Evolutionary conservation across 2,329 filamentous ascomycete species (phyloP).

Genomic region (Aquanectria penicillioides): DNA sequence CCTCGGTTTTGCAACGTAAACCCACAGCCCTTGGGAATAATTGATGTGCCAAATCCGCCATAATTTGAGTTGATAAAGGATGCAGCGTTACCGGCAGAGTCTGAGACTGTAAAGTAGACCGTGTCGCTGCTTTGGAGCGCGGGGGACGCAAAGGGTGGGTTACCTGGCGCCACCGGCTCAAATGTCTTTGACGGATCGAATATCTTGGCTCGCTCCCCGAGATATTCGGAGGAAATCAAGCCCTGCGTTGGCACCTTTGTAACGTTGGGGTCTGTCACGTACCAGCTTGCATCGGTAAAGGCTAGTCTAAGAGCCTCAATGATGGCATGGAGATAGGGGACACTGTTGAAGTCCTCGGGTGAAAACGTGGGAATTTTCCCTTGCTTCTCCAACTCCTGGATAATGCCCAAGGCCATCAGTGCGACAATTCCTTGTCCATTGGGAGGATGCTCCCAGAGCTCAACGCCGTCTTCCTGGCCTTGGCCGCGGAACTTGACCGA

Average conservation of each 20-base stretch:
- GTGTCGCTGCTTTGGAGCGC: constrained; percentile 90
- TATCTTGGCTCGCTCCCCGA: constrained; percentile 72
- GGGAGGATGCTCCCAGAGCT: constrained; percentile 96
- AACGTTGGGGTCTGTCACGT: constrained; percentile 83
- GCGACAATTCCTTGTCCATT: constrained; percentile 97
- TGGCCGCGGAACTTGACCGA: constrained; percentile 82
- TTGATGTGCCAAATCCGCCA: constrained; percentile 85
- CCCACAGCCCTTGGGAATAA: constrained; percentile 86
- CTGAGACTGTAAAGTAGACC: constrained; percentile 90
- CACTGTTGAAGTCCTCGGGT: constrained; percentile 80
- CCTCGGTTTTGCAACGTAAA: constrained; percentile 96
- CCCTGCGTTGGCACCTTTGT: constrained; percentile 74
- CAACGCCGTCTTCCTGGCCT: constrained; percentile 59
- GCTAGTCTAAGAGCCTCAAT: constrained; percentile 89
- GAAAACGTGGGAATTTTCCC: constrained; percentile 79
- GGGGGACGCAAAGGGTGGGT: constrained; percentile 65
- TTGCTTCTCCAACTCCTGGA: constrained; percentile 83
- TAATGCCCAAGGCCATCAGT: constrained; percentile 90
- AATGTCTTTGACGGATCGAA: constrained; percentile 70
- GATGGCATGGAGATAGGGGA: constrained; percentile 83
- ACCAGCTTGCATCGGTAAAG: constrained; percentile 92
- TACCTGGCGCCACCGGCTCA: constrained; percentile 71
- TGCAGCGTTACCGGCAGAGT: constrained; percentile 85
- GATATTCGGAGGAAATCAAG: constrained; percentile 78
- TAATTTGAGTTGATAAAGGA: constrained; percentile 98